Evolutionary conservation across 768 basidiomycete genomes (phyloP), one percentile per base, ranked within the genome.

Genomic region (Suillus plorans): DNA sequence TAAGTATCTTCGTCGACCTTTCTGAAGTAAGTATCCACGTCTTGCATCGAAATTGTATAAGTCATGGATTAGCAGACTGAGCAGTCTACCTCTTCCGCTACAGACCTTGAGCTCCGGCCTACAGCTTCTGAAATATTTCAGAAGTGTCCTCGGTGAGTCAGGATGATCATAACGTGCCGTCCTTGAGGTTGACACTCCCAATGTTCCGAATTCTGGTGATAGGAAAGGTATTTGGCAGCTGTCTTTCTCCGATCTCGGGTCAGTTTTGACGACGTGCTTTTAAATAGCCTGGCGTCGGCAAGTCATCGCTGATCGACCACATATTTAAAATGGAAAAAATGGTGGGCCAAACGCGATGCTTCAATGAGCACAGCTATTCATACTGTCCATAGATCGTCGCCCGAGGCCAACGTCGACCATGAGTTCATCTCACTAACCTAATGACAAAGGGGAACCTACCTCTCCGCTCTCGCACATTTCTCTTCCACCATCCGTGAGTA

Each of bases 341-440:
- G 6, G 47, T 62, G 25, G 9, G 41, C 41, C 47, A 5, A 4
- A 14, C 58, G 8, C 18, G 28, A 9, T n/a, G 4, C 18, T 3
- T 8, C 1, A 20, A 4, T 2, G 20, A 9, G 18, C 25, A 25
- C 25, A 25, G 12, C 1, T n/a, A 18, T 12, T 47, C 5, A 25
- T 25, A 25, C 25, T 25, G 4, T 44, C 6, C 12, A 4, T 20
- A 34, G 45, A 1, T 44, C 5, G 12, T 13, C 0, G 39, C 44
- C 68, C 20, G 39, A 69, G 28, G 68, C 63, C 5, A 20, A 65
- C 20, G 69, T 69, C 49, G 41, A 69, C 5, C 22, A 1, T 13
- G 67, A 59, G 47, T 59, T 65, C 7, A 53, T 60, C 37, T 69
- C 68, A 3, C 25, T 25, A 25, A 25, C 28, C 28, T 28, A 52